Base-by-base conservation (phyloP, 2,329 filamentous ascomycete genomes). In the Sclerotiophoma versabilis region DNA sequence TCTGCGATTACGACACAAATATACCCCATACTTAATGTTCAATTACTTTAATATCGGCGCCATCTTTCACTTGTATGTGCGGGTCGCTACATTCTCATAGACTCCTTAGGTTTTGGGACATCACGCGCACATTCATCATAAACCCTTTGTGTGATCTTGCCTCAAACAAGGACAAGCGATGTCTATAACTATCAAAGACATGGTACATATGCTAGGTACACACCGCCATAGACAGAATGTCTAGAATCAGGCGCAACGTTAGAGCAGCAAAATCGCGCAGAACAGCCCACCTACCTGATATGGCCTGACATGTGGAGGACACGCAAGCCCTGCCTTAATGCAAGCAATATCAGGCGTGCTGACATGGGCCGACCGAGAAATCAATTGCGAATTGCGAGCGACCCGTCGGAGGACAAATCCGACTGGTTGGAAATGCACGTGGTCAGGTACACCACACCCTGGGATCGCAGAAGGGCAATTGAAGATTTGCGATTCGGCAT, bases 1-100 rank as follows among this genome's bases (percentile, higher is more conserved):
- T 33, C 5, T 26, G 29, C 44, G 33, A 34, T 38, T 32, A 49
- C 27, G 44, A 43, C 43, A 33, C n/a, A 15, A 22, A 44, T 49
- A 54, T 54, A 49, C 51, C 49, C 51, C 44, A 49, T 49, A 38
- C 11, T 39, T 49, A 37, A 48, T 48, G 30, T 32, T 42, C 38
- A 33, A 45, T 22, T 17, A 37, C 9, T 25, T 36, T 17, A 36
- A 19, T n/a, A 2, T 29, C 17, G 1, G 23, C 6, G 26, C 19
- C 12, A 15, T 14, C 14, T 25, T n/a, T 12, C 22, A 3, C 20
- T 2, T 38, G 1, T 23, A 15, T 37, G 14, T 23, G 4, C 14
- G 9, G 32, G n/a, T 17, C n/a, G 3, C 11, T n/a, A 38, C 34
- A 26, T 27, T 26, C n/a, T 17, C 5, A n/a, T 30, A n/a, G 12